Conservation (phyloP, 345 rosid species). For the Trapa bicornis region DNA sequence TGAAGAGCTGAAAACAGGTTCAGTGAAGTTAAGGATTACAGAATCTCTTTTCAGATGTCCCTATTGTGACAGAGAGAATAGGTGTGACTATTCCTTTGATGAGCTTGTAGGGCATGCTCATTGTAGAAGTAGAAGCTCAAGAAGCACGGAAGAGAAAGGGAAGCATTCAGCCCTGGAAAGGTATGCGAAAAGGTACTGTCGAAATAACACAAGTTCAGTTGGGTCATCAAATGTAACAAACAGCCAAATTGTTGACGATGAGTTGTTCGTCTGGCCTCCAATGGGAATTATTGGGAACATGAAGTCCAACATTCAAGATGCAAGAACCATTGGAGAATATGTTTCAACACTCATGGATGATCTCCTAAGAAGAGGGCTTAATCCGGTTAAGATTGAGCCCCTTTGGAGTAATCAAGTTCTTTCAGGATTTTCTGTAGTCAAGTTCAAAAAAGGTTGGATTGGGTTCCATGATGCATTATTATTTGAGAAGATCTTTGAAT, state of each 20-base stretch:
- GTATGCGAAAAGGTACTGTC: conserved; percentile 26
- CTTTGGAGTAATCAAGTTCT: conserved; percentile 43
- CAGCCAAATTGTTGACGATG: conserved; percentile 1
- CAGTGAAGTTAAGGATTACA: conserved; percentile 18
- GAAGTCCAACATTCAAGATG: conserved; percentile 22
- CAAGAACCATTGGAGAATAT: conserved; percentile 8
- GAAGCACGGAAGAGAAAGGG: conserved; percentile 23
- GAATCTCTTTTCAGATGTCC: conserved; percentile 37
- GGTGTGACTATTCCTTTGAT: conserved; percentile 19
- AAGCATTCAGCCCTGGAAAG: conserved; percentile 37
- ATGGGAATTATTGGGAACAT: conserved; percentile 58
- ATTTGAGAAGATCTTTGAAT: conserved; percentile 39
- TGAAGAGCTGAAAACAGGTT: conserved; percentile 26
- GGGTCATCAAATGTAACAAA: background rate
- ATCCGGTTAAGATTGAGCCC: conserved; percentile 49
- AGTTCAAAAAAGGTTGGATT: conserved; percentile 43
- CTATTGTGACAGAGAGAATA: conserved; percentile 25
- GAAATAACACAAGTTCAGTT: background rate
- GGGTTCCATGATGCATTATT: conserved; percentile 46
- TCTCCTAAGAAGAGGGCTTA: conserved; percentile 36
- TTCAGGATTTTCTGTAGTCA: conserved; percentile 57
- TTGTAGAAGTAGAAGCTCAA: conserved; percentile 13
- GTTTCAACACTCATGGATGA: conserved; percentile 25
- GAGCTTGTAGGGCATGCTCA: conserved; percentile 42
- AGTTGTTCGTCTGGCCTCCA: conserved; percentile 53